Base-by-base conservation (phyloP, 2,329 filamentous ascomycete species). In the Calycina herbarum region DNA sequence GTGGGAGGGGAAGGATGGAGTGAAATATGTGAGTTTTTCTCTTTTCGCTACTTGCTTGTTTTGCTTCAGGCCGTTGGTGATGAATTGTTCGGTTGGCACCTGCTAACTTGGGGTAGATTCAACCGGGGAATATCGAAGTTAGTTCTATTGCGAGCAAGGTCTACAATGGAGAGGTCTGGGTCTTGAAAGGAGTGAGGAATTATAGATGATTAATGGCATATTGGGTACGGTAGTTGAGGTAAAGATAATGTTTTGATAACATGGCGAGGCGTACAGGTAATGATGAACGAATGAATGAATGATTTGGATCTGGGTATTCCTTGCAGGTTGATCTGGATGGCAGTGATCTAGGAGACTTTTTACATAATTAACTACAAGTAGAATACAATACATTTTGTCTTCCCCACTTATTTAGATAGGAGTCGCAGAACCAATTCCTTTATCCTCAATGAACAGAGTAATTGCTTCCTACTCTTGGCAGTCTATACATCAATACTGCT, bases 41-140 rank as follows among this genome's bases (percentile, higher is more conserved):
- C 56, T 57, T 35, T 11, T n/a, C 6, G 13, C 31, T 57, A 8
- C 17, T 51, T 20, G 20, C 10, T 13, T 35, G 8, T 57, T 11
- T 51, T 13, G n/a, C 31, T 33, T 33, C 31, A 5, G 31, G 31
- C 5, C 1, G 7, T 33, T 33, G 73, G 65, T 67, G 90, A 87
- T 33, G n/a, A 4, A 10, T 40, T 45, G 15, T 17, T 51, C 2
- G 24, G 31, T 33, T 31, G 11, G 58, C 8, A 24, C n/a, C 11
- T 61, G 42, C 63, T 62, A 35, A 67, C 38, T 69, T 48, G 67
- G 65, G 72, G 65, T 67, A 90, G 87, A 85, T 95, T 33, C 89
- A 94, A 81, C 95, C 94, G 0, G 90, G 90, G 5, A 84, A 87
- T 69, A 86, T 97, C 56, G 88, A 94, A 76, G 90, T 98, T 15